Evolutionary conservation across 2,329 filamentous ascomycete genomes (phyloP), one percentile per base, ranked within the genome.

Genomic region (Aspergillus eucalypticola): DNA sequence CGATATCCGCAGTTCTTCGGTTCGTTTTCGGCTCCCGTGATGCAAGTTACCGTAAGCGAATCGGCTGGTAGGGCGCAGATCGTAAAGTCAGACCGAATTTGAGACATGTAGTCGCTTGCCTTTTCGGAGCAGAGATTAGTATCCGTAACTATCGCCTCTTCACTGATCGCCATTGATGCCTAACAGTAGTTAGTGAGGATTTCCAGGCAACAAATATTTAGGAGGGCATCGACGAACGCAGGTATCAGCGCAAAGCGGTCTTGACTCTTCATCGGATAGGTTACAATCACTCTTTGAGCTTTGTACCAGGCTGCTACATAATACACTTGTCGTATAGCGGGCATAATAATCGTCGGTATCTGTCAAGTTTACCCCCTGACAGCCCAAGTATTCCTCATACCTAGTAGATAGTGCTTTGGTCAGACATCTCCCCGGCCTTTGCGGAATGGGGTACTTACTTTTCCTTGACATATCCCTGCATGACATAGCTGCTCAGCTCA

Each of bases 301-400:
- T 77, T 99, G 95, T 54, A 99, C 86, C 72, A 99, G 90, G 66
- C 91, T 85, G 81, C 96, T 98, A 83, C 95, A 99, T 65, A 99
- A 84, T 64, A 96, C 89, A 62, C 90, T 95, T 50, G 88, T 95
- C 5, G 94, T 96, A 78, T 94, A 99, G 69, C 95, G 89, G 52
- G 95, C 94, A 78, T 99, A 99, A 71, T 93, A 86, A 70, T 90
- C 84, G 67, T 86, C 89, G 3, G 92, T 89, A 73, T 96, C 90
- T 58, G 86, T 86, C 59, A 93, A 84, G 71, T 95, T 86, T 69
- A 97, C 82, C 63, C 85, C 84, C 51, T 85, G 83, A 75, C 95
- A 99, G 58, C 94, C 94, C 65, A 99, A 85, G 51, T 92, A 81
- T 56, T 84, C 82, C 74, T 90, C 84, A 77, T 94, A 99, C 81